Evolutionary conservation across 257 asterid species (phyloP).

Genomic region (Sherardia arvensis): DNA sequence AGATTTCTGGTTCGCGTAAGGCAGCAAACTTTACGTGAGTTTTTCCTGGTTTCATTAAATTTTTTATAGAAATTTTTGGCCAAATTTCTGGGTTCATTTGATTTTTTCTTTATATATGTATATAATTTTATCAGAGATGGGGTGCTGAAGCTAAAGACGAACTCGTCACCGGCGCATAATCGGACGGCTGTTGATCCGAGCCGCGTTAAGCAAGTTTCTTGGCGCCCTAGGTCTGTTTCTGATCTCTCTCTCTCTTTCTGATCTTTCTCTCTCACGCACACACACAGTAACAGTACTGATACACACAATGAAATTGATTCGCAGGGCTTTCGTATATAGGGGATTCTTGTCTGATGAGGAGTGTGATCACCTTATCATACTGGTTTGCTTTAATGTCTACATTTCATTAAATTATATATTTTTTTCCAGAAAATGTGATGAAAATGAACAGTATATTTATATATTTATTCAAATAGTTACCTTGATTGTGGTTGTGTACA

Average conservation of each 20-base stretch:
- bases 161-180: constrained; percentile 39
- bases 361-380: constrained; percentile 71
- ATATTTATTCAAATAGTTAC: too few relatives aligned
- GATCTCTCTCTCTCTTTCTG: not conserved
- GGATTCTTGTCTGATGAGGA: constrained; percentile 61
- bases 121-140: constrained; percentile 43
- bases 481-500: not conserved
- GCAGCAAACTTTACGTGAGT: constrained; percentile 12
- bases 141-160: constrained; percentile 29
- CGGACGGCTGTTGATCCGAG: constrained; percentile 64
- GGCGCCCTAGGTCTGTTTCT: constrained; percentile 65
- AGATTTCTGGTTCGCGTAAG: constrained; percentile 33
- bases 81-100: too few relatives aligned
- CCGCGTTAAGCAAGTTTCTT: constrained; percentile 67
- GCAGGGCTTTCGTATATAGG: constrained; percentile 71
- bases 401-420: too few relatives aligned
- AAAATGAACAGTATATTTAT: too few relatives aligned
- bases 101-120: too few relatives aligned
- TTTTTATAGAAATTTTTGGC: too few relatives aligned
- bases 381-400: constrained; percentile 45
- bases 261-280: too few relatives aligned
- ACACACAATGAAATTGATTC: constrained; percentile 11
- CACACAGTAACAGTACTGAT: too few relatives aligned
- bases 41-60: too few relatives aligned
- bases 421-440: too few relatives aligned